These are phyloP conservation scores for Fomitopsis palustris DNA, from an alignment of 1,284 basidiomycete species.

Conservation along the genomic window DNA sequence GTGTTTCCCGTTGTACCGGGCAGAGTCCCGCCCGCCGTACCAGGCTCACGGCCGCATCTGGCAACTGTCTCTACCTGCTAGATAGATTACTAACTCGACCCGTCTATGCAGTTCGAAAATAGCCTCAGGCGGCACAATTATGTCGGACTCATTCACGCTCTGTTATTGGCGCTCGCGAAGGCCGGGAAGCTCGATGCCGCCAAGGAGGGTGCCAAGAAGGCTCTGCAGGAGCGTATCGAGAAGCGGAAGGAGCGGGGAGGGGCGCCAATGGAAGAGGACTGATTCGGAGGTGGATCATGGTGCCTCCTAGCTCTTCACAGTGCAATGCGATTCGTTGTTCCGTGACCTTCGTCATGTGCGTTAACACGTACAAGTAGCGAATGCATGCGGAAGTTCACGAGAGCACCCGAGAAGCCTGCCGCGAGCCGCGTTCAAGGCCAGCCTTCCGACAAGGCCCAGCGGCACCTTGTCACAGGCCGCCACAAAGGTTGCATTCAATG, in stretches of 20 bases:
- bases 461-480: background rate
- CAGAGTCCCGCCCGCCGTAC: background rate
- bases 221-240: slow-evolving; percentile 51
- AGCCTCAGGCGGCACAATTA: slow-evolving; percentile 80
- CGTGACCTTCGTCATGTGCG: too few relatives aligned
- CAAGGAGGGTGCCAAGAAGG: slow-evolving; percentile 42
- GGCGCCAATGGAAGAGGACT: slow-evolving; percentile 51
- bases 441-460: background rate
- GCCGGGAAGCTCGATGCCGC: slow-evolving; percentile 51
- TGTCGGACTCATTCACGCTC: slow-evolving; percentile 71
- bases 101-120: slow-evolving; percentile 66
- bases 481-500: background rate
- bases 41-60: background rate
- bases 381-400: background rate
- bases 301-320: background rate
- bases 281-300: slow-evolving; percentile 1
- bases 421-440: background rate
- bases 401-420: background rate
- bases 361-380: background rate
- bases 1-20: too few relatives aligned
- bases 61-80: background rate
- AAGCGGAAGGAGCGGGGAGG: slow-evolving; percentile 46
- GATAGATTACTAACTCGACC: background rate
- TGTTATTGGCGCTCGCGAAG: slow-evolving; percentile 67
- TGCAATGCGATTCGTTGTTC: too few relatives aligned